Evolutionary conservation across 352 stramenopile species (phyloP).

Genomic region (Achlya hypogyna): DNA sequence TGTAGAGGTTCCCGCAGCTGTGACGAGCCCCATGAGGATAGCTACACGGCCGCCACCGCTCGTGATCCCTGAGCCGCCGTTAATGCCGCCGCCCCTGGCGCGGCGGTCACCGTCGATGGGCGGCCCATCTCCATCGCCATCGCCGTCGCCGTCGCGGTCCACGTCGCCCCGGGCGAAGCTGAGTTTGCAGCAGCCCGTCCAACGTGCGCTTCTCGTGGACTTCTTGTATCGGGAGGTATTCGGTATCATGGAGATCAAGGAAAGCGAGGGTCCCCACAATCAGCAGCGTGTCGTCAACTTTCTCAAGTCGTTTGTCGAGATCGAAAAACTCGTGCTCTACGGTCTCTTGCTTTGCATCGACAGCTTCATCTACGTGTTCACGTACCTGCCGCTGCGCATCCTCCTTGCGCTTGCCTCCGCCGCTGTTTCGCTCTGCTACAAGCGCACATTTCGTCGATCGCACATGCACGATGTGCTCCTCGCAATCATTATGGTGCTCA

Average conservation of each 20-base stretch:
- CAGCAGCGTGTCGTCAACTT: conserved; percentile 79
- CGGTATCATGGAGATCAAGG: conserved; percentile 71
- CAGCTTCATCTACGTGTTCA: conserved; percentile 96
- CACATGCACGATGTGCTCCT: conserved; percentile 91
- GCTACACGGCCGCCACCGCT: not conserved
- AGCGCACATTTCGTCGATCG: conserved; percentile 68
- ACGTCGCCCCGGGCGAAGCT: conserved; percentile 6
- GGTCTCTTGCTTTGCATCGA: conserved; percentile 93
- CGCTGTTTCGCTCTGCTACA: conserved; percentile 65
- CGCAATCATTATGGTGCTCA: conserved; percentile 67
- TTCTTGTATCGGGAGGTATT: conserved; percentile 84
- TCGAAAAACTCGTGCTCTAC: conserved; percentile 64
- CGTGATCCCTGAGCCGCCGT: not conserved
- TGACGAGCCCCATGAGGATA: not conserved
- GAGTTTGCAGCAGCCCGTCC: not conserved
- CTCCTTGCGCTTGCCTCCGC: conserved; percentile 66
- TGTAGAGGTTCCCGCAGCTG: too few relatives aligned
- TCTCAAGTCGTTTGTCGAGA: conserved; percentile 59
- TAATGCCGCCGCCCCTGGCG: not conserved
- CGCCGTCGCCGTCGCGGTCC: not conserved
- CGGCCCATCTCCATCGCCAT: not conserved
- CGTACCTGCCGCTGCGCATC: conserved; percentile 91
- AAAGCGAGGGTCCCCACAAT: conserved; percentile 49
- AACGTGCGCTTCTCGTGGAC: conserved; percentile 25
- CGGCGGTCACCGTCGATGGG: not conserved